Evolutionary conservation across 768 basidiomycete species (phyloP), one percentile per base, ranked within the genome.

Genomic region (Suillus subaureus): DNA sequence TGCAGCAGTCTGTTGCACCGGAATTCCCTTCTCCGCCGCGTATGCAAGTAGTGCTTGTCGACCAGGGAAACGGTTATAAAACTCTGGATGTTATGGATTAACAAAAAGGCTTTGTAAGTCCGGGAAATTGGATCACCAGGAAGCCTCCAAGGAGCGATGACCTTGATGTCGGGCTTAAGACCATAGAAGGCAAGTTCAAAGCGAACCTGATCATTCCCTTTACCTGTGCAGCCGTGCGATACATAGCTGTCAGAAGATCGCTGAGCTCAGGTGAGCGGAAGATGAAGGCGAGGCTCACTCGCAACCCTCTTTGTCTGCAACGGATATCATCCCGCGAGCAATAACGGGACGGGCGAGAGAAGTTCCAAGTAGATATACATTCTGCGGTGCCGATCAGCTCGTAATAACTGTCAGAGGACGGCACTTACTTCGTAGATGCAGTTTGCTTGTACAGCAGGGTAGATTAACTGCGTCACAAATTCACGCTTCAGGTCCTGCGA

Each of bases 161-260:
- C 96, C 80, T 98, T 98, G 87, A 99, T 98, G 71, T 96, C 93
- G 52, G 97, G 96, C 78, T 97, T 58, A 68, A 99, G 87, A 64
- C 95, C 97, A 79, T 99, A 99, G 83, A 99, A 99, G 1, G 97
- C 96, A 64, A 99, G 89, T 76, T 99, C 97, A 78, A 99, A 99
- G 67, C 97, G 94, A 72, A 99, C 97, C 80, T 99, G 97, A 79
- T 99, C 97, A 78, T 99, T 99, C 62, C 97, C 97, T 83, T 99
- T 99, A 62, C 97, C 97, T 61, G 97, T 99, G 85, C 97, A 99
- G 31, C 97, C 97, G 79, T 99, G 97, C 31, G 97, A 89, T 68
- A 99, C 97, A 75, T 86, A 99, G 78, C 96, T 97, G 57, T 16
- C 42, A 31, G 26, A 49, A 23, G 37, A 61, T 4, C 26, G 23